Evolutionary conservation across 1,284 basidiomycete genomes (phyloP).

Genomic region (Calocybe gambosa): DNA sequence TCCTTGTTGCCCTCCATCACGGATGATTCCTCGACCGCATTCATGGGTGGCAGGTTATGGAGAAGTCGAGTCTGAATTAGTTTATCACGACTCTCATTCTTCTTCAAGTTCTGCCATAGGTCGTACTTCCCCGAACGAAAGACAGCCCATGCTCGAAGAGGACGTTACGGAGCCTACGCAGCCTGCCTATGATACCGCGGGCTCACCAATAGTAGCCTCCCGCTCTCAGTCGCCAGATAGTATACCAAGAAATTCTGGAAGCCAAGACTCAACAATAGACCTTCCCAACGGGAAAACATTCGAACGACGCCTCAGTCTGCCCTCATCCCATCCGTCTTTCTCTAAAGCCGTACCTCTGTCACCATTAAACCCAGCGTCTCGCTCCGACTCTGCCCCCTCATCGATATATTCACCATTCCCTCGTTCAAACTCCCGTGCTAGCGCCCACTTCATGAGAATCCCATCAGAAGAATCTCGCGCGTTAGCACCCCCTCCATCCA

Average conservation of each 20-base stretch:
- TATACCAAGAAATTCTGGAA: not conserved
- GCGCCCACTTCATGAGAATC: slow-evolving; percentile 16
- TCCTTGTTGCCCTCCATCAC: slow-evolving; percentile 5
- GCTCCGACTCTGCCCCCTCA: slow-evolving; percentile 2
- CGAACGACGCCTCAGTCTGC: not conserved
- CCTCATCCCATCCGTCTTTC: slow-evolving; percentile 7
- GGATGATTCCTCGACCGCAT: slow-evolving; percentile 11
- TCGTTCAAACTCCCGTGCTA: slow-evolving; percentile 11
- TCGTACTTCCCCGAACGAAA: slow-evolving; percentile 11
- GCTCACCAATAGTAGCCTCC: not conserved
- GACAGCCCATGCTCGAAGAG: slow-evolving; percentile 11
- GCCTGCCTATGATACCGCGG: slow-evolving; percentile 3
- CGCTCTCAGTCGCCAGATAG: not conserved
- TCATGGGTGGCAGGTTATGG: slow-evolving; percentile 12
- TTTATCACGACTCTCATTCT: not conserved
- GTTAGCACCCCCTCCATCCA: slow-evolving; percentile 9
- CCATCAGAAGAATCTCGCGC: slow-evolving; percentile 22
- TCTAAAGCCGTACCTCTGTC: slow-evolving; percentile 15
- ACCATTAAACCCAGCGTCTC: slow-evolving; percentile 18
- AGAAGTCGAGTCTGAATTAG: slow-evolving; percentile 6
- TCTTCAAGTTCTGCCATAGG: slow-evolving; percentile 4
- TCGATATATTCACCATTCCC: slow-evolving; percentile 12
- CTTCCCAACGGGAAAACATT: not conserved
- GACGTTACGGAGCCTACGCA: slow-evolving; percentile 7
- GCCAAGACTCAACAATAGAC: not conserved